Percentiles rank a stretch among this genome's conserved stretches.
Conservation (phyloP, 225 moss, liverwort and hornwort genomes). For the Pleurozium schreberi region DNA sequence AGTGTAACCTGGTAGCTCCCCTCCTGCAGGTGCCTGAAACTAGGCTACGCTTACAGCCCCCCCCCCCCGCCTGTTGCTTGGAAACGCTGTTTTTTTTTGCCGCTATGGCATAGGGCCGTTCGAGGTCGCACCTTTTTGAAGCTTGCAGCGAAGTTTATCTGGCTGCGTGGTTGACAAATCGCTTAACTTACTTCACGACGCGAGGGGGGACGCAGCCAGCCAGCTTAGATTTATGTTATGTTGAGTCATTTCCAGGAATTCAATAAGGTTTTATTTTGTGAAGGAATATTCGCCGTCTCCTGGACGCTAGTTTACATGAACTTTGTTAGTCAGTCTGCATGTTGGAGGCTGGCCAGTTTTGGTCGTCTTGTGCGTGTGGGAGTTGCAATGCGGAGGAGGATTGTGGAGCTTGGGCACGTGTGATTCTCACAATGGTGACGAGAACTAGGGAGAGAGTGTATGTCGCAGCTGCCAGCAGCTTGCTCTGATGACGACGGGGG, state of each 20-base stretch:
- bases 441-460: not conserved
- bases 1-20: not conserved
- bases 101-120: not conserved
- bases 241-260: not conserved
- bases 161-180: not conserved
- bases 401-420: not conserved
- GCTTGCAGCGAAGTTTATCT: not conserved
- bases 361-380: not conserved
- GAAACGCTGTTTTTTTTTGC: not conserved
- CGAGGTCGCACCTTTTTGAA: not conserved
- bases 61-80: not conserved
- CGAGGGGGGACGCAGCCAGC: not conserved
- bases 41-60: not conserved
- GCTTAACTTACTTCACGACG: not conserved
- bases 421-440: not conserved
- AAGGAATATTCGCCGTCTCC: not conserved
- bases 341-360: not conserved
- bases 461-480: not conserved
- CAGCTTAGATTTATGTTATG: not conserved
- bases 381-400: not conserved
- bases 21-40: not conserved
- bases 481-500: not conserved
- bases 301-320: not conserved
- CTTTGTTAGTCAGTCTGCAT: not conserved
- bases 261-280: not conserved